Evolutionary conservation across 2,329 filamentous ascomycete species (phyloP), one percentile per base, ranked within the genome.

Genomic region (Aureobasidium lini): DNA sequence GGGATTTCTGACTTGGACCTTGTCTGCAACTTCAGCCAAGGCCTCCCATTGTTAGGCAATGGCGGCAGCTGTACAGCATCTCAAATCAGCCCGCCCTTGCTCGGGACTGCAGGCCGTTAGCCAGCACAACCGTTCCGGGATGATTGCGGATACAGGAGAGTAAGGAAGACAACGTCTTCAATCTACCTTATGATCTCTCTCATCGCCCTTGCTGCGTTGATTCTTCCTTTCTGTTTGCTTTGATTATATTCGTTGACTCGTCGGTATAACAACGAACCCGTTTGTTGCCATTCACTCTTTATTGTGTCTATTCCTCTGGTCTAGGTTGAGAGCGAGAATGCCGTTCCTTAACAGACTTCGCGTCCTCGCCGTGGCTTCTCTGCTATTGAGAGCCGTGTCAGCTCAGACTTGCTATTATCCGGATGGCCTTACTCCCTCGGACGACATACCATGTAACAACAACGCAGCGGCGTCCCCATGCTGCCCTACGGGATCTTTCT

Each of bases 391-490:
- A 13, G 36, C 62, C 5, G 57, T 63, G 39, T 37, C 56, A 13
- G 31, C 52, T 32, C 66, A 68, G 59, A 61, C 62, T 4, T 70
- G 69, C 61, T 70, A 67, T 50, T 70, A 65, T 39, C 67, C 69
- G 1, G 67, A 69, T 47, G 66, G 66, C 29, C 53, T 63, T 9
- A 64, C 63, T 8, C 37, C 60, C 8, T 68, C 69, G 13, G 62
- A 53, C n/a, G 64, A 69, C 56, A 60, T 64, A 13, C 60, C 66
- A 15, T 69, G 67, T 60, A 63, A 61, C 42, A 57, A 59, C 43
- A 60, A 42, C 15, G 49, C 57, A 15, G 48, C 39, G 4, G 60
- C 58, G 11, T 66, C 67, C 7, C 61, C 68, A 28, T 72, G 70
- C 57, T 72, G 70, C 54, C 62, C 61, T 9, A 58, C 64, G 16